phyloP scores from a whole-genome alignment of 306 rosid genomes.

The Sindora glabra region DNA sequence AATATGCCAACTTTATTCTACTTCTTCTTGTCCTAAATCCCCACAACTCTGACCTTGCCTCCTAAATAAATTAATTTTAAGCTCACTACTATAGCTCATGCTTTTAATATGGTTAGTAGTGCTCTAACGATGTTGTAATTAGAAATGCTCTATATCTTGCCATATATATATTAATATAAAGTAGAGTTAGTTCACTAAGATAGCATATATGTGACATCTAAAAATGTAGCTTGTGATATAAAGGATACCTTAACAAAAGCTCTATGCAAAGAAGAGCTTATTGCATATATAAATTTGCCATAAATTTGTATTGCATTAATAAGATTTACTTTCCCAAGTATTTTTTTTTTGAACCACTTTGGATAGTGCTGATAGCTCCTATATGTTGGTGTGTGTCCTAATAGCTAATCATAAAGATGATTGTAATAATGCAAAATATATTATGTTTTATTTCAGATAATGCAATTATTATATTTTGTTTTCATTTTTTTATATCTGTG shows the following conservation, averaged over 20 bases:
- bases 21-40: conserved; percentile 71
- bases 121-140: conserved; percentile 54
- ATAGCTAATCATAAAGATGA: too few relatives aligned
- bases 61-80: conserved; percentile 79
- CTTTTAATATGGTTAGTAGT: conserved; percentile 51
- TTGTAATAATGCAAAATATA: too few relatives aligned
- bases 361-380: conserved; percentile 53
- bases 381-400: too few relatives aligned
- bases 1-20: conserved; percentile 47
- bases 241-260: conserved; percentile 64
- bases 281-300: conserved; percentile 57
- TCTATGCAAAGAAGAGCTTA: conserved; percentile 62
- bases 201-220: too few relatives aligned
- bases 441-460: too few relatives aligned
- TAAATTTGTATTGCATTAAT: conserved; percentile 61
- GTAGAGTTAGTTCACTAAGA: not conserved
- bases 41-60: conserved; percentile 73
- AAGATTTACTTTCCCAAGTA: conserved; percentile 71
- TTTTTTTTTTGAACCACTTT: conserved; percentile 57
- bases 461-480: too few relatives aligned
- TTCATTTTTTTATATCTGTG: too few relatives aligned
- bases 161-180: not conserved
- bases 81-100: conserved; percentile 68
- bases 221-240: not conserved
- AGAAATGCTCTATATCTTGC: conserved; percentile 66